Conservation (phyloP, 2,329 filamentous ascomycete genomes). For the Curvularia sp. region DNA sequence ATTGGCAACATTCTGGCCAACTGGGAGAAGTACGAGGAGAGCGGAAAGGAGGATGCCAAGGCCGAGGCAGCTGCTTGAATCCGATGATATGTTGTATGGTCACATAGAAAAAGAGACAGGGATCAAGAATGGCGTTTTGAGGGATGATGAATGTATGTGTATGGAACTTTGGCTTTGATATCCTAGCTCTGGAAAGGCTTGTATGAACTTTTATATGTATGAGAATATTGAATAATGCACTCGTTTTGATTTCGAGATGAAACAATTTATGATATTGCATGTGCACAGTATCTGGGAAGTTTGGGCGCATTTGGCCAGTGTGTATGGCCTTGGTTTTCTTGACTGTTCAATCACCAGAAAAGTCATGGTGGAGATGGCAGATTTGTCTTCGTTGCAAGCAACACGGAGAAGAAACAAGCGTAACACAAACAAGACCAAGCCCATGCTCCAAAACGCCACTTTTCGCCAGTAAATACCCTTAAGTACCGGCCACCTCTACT, state of each 20-base stretch:
- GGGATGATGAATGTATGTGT: background rate
- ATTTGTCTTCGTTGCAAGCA: background rate
- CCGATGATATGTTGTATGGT: background rate
- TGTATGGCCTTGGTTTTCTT: background rate
- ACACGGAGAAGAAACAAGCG: background rate
- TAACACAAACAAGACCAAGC: background rate
- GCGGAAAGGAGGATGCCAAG: conserved; percentile 39
- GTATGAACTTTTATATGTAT: background rate
- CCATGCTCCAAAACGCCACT: background rate
- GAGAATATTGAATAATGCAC: conserved; percentile 10
- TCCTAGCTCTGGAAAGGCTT: conserved; percentile 9
- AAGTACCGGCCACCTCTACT: background rate
- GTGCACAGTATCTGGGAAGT: background rate
- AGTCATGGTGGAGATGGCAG: background rate
- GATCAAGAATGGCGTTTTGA: conserved; percentile 10
- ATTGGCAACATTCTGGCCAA: conserved; percentile 85
- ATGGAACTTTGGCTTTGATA: conserved; percentile 10
- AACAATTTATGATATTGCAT: background rate
- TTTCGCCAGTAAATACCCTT: background rate
- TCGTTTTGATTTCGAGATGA: background rate
- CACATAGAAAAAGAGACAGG: background rate
- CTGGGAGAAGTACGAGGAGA: conserved; percentile 62
- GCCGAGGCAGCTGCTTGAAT: conserved; percentile 30
- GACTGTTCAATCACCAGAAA: background rate
- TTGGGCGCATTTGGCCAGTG: too few relatives aligned